Conservation (phyloP, 2,329 filamentous ascomycete species). For the Calonectria leucothoes region DNA sequence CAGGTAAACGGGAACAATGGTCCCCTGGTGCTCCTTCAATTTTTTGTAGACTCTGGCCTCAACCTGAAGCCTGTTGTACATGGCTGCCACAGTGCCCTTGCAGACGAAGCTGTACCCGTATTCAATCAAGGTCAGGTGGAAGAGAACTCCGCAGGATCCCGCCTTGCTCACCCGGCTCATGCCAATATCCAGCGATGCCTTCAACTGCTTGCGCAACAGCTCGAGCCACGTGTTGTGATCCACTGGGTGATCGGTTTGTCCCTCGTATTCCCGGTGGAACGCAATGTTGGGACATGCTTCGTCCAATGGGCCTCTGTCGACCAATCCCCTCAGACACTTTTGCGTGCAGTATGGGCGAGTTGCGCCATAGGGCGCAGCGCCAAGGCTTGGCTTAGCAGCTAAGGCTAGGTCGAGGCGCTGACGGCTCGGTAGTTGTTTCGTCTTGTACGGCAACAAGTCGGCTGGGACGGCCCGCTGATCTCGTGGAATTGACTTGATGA, state of each 20-base stretch:
- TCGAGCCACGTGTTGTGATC: not conserved
- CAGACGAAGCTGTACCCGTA: constrained; percentile 57
- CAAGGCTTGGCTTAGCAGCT: not conserved
- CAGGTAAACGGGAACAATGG: constrained; percentile 49
- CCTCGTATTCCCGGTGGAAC: not conserved
- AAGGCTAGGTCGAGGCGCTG: not conserved
- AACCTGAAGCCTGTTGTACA: constrained; percentile 48
- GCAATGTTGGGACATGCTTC: not conserved
- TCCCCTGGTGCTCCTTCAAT: constrained; percentile 49
- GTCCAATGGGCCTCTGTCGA: not conserved
- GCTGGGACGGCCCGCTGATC: not conserved
- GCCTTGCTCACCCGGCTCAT: not conserved
- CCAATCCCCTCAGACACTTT: constrained; percentile 4
- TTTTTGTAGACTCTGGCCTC: constrained; percentile 50
- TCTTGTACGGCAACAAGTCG: not conserved
- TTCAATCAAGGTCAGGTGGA: constrained; percentile 52
- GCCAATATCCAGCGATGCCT: not conserved
- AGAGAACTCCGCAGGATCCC: constrained; percentile 43
- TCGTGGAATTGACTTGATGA: not conserved
- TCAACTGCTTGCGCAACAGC: not conserved
- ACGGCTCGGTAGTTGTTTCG: not conserved
- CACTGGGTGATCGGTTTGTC: not conserved
- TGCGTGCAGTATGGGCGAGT: not conserved
- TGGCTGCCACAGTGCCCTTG: constrained; percentile 52
- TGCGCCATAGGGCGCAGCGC: not conserved